These are phyloP conservation scores for Irpex lacteus DNA, from an alignment of 1,284 basidiomycete species.

Conservation along the genomic window DNA sequence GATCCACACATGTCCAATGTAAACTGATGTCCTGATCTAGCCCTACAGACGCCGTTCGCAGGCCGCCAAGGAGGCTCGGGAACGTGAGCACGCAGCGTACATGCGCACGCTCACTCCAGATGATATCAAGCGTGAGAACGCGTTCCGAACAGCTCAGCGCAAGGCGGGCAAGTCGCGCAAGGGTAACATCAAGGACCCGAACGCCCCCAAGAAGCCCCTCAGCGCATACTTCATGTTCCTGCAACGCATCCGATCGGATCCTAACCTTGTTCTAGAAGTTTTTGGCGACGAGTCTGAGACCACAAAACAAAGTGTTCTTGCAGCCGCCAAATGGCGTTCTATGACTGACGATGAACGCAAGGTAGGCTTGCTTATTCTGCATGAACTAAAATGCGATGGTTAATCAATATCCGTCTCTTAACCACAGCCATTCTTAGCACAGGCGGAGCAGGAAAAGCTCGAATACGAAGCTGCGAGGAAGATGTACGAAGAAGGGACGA, in stretches of 20 bases:
- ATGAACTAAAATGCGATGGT: constrained; percentile 1
- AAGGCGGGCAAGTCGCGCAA: constrained; percentile 92
- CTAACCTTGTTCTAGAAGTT: constrained; percentile 69
- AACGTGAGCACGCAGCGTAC: constrained; percentile 82
- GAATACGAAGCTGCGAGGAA: constrained; percentile 83
- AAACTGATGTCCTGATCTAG: constrained; percentile 39
- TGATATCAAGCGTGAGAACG: constrained; percentile 93
- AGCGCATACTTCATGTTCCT: constrained; percentile 96
- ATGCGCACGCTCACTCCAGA: constrained; percentile 90
- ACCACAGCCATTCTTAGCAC: constrained; percentile 80
- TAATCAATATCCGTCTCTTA: constrained; percentile 15
- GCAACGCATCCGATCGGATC: constrained; percentile 80
- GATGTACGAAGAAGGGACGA: constrained; percentile 79
- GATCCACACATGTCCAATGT: constrained; percentile 20
- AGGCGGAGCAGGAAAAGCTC: constrained; percentile 91
- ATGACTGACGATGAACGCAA: constrained; percentile 91
- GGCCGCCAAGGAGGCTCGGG: constrained; percentile 80
- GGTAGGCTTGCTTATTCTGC: constrained; percentile 41
- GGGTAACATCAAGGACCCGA: constrained; percentile 95
- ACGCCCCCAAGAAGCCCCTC: constrained; percentile 94
- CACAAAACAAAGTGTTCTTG: constrained; percentile 91
- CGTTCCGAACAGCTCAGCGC: constrained; percentile 86
- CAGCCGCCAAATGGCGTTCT: constrained; percentile 88
- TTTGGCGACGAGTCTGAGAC: constrained; percentile 95
- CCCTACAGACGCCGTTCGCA: constrained; percentile 82